Evolutionary conservation across 805 yeast species (phyloP).

Genomic region (Starmerella apis): DNA sequence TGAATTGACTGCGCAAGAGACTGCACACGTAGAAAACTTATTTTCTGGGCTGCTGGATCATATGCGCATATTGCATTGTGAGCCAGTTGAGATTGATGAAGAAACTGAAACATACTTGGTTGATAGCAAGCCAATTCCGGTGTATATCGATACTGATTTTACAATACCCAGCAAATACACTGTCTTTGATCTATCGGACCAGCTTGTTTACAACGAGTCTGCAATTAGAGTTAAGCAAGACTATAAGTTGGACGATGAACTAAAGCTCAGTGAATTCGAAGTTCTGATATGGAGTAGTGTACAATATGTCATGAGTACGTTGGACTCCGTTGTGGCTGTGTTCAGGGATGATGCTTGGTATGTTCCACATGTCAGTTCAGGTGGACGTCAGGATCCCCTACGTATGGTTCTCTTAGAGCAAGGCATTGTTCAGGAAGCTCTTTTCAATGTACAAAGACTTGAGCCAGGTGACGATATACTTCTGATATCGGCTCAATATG

Average conservation of each 20-base stretch:
- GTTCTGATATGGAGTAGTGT: not conserved
- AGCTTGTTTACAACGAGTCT: not conserved
- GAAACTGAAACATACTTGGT: not conserved
- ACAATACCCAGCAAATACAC: not conserved
- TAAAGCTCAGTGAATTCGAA: not conserved
- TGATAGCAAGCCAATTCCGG: not conserved
- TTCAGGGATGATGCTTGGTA: conserved; percentile 1
- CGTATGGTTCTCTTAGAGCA: conserved; percentile 1
- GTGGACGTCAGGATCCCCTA: not conserved
- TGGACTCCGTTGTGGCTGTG: not conserved
- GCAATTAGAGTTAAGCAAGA: not conserved
- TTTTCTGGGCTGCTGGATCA: not conserved
- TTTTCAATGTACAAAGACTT: not conserved
- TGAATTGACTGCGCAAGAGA: not conserved
- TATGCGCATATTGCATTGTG: not conserved
- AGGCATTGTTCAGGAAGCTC: conserved; percentile 2
- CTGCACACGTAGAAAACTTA: not conserved
- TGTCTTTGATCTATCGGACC: not conserved
- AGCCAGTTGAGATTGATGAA: not conserved
- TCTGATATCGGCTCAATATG: not conserved
- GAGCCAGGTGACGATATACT: conserved; percentile 1
- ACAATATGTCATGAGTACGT: conserved; percentile 2
- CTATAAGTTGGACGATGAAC: not conserved
- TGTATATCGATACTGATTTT: not conserved
- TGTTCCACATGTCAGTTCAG: not conserved